Conservation (phyloP, 345 rosid genomes). For the Melaleuca quinquenervia region DNA sequence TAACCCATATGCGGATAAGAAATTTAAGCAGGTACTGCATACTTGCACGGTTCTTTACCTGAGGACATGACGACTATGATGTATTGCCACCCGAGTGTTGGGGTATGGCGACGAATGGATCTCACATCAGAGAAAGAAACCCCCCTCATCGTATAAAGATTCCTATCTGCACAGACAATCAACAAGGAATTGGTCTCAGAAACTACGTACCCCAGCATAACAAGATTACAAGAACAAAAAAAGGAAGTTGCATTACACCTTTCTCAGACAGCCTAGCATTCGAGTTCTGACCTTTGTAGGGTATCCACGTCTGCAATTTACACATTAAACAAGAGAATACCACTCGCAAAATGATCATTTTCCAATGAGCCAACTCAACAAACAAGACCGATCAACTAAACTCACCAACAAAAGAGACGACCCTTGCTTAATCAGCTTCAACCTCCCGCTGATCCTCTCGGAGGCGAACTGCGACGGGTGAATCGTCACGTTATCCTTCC, state of each 20-base stretch:
- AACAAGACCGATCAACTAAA: background rate
- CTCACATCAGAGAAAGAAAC: slow-evolving; percentile 72
- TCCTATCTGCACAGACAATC: slow-evolving; percentile 43
- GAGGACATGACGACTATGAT: slow-evolving; percentile 79
- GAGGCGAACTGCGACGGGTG: slow-evolving; percentile 88
- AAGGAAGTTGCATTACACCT: slow-evolving; percentile 29
- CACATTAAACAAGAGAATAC: background rate
- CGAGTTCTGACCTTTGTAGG: slow-evolving; percentile 69
- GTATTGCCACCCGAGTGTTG: slow-evolving; percentile 96
- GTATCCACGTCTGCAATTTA: slow-evolving; percentile 71
- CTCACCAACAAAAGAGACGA: slow-evolving; percentile 62
- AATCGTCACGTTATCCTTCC: slow-evolving; percentile 77
- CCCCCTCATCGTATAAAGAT: slow-evolving; percentile 75
- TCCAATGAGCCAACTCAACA: background rate
- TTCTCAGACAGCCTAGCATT: slow-evolving; percentile 64
- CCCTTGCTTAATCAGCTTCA: slow-evolving; percentile 80
- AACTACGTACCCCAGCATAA: background rate
- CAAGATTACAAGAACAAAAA: background rate
- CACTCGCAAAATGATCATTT: background rate
- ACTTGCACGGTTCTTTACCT: slow-evolving; percentile 25
- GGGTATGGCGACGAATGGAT: slow-evolving; percentile 79
- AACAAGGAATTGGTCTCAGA: background rate
- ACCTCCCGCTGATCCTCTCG: slow-evolving; percentile 85
- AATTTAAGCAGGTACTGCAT: background rate
- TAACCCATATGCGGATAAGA: background rate